A percentile compares a stretch with the other conserved stretches of the same genome.
These are phyloP conservation scores for Venturia effusa DNA, from an alignment of 2,329 filamentous ascomycete genomes.

Conservation along the genomic window DNA sequence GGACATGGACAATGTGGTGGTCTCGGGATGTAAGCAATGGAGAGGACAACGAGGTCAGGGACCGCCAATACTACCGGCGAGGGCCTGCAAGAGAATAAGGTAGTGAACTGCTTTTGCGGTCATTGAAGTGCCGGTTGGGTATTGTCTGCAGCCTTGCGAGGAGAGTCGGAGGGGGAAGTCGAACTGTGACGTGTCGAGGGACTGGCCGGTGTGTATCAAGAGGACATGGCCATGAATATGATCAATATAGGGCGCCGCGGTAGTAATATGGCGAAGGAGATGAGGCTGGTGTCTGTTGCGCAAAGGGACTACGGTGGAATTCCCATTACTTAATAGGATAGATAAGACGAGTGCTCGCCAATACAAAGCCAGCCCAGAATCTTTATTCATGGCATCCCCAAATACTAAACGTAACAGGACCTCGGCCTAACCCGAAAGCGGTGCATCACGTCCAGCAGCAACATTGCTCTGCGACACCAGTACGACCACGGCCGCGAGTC, in stretches of 20 bases:
- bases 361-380: neutral
- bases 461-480: neutral
- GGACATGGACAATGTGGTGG: neutral
- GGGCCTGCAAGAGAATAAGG: conserved; percentile 27
- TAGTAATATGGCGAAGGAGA: neutral
- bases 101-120: conserved; percentile 31
- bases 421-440: neutral
- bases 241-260: neutral
- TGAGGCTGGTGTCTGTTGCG: conserved; percentile 4
- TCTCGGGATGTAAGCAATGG: neutral
- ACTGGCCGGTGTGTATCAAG: neutral
- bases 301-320: neutral
- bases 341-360: neutral
- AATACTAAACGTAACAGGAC: neutral
- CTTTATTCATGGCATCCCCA: neutral
- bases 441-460: neutral
- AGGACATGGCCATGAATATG: neutral
- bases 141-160: neutral
- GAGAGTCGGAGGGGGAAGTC: neutral
- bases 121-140: conserved; percentile 22
- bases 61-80: conserved; percentile 10
- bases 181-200: neutral
- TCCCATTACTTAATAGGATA: conserved; percentile 1
- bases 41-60: neutral
- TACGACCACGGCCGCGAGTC: neutral